Evolutionary conservation across 371 early-diverging fungal genomes (phyloP).

Genomic region (Mortierella sp.): DNA sequence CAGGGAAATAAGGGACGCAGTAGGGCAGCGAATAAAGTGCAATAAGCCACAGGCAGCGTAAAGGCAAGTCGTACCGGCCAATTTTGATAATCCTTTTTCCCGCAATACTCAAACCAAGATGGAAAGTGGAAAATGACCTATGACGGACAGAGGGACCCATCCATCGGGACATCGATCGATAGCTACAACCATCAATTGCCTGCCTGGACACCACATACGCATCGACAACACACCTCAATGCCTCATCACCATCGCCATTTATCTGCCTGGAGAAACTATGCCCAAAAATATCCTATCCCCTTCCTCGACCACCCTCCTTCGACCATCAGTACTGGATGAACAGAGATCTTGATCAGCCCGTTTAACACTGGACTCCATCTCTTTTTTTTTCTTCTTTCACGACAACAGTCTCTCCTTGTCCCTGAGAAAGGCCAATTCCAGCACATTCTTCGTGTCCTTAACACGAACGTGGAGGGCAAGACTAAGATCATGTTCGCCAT

Average conservation of each 20-base stretch:
- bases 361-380: slow-evolving; percentile 37
- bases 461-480: slow-evolving; percentile 99
- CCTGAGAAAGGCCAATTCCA: slow-evolving; percentile 95
- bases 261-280: not conserved
- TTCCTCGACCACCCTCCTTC: not conserved
- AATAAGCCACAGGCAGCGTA: slow-evolving; percentile 27
- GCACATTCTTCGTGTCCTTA: slow-evolving; percentile 99
- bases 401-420: slow-evolving; percentile 87
- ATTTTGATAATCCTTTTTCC: slow-evolving; percentile 43
- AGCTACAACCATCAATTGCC: not conserved
- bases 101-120: slow-evolving; percentile 50
- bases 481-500: slow-evolving; percentile 97
- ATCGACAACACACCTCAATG: not conserved
- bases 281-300: not conserved
- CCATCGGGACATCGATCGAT: slow-evolving; percentile 41
- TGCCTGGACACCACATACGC: not conserved
- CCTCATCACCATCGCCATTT: not conserved
- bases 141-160: slow-evolving; percentile 18
- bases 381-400: slow-evolving; percentile 18
- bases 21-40: not conserved
- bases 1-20: not conserved
- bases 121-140: slow-evolving; percentile 37
- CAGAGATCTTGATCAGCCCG: slow-evolving; percentile 16
- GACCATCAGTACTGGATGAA: slow-evolving; percentile 9
- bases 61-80: slow-evolving; percentile 6